Percentiles rank a stretch among this genome's conserved stretches.
These are phyloP conservation scores for Fusarium drepaniforme DNA, from an alignment of 2,329 filamentous ascomycete genomes.

Conservation along the genomic window DNA sequence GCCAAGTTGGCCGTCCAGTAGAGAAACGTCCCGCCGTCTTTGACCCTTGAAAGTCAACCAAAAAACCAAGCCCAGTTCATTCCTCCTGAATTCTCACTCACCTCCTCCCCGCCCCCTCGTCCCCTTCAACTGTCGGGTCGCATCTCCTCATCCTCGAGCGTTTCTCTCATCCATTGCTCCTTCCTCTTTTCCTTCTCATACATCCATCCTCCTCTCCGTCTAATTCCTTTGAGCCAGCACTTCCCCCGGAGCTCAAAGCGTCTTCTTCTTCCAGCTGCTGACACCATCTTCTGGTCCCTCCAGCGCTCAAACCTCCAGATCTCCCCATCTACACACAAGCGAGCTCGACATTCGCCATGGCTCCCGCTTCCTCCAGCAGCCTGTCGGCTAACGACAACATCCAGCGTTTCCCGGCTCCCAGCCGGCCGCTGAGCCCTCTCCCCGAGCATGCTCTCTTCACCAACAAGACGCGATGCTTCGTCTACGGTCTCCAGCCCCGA, in stretches of 20 bases:
- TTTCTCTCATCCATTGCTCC: slow-evolving; percentile 37
- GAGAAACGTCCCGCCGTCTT: slow-evolving; percentile 38
- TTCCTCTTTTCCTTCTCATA: slow-evolving; percentile 36
- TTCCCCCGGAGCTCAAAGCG: slow-evolving; percentile 44
- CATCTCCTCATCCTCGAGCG: slow-evolving; percentile 40
- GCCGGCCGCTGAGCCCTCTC: slow-evolving; percentile 89
- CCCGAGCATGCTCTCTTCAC: slow-evolving; percentile 95
- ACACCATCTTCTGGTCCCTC: slow-evolving; percentile 37
- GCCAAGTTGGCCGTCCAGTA: slow-evolving; percentile 18
- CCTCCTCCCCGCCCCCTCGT: slow-evolving; percentile 34
- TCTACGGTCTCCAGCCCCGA: slow-evolving; percentile 98
- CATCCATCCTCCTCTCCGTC: slow-evolving; percentile 33
- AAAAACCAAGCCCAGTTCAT: slow-evolving; percentile 44
- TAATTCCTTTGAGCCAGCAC: slow-evolving; percentile 45
- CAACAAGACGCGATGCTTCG: slow-evolving; percentile 99
- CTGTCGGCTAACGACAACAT: slow-evolving; percentile 98
- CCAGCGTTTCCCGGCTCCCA: slow-evolving; percentile 92
- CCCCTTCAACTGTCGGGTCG: slow-evolving; percentile 40
- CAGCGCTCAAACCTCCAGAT: slow-evolving; percentile 33
- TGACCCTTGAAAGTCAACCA: slow-evolving; percentile 43
- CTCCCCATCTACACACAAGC: slow-evolving; percentile 36
- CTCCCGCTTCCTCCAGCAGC: slow-evolving; percentile 65
- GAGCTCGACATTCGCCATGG: slow-evolving; percentile 59
- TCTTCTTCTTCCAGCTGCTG: slow-evolving; percentile 38
- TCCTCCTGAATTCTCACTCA: slow-evolving; percentile 48